phyloP scores from a whole-genome alignment of 192 early-diverging fungal species.

The Mortierella hygrophila region DNA sequence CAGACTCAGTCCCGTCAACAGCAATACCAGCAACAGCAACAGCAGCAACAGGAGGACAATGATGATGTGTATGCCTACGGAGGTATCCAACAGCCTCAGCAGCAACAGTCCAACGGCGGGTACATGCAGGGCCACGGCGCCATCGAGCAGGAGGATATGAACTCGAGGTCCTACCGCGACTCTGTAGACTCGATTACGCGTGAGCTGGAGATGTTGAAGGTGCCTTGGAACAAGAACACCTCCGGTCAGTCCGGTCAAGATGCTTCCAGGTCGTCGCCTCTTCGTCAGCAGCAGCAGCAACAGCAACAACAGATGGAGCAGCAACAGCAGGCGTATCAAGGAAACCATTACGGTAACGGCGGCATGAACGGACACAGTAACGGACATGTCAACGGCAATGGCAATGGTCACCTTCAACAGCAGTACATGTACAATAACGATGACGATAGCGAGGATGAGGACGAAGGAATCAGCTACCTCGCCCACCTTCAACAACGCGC shows the following conservation, averaged over 20 bases:
- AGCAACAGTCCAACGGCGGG: constrained; percentile 6
- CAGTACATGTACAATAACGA: constrained; percentile 6
- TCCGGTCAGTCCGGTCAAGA: not conserved
- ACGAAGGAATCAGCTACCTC: constrained; percentile 28
- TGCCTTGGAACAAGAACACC: constrained; percentile 44
- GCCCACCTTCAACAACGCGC: constrained; percentile 23
- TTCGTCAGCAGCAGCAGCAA: not conserved
- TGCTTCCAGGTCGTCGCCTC: constrained; percentile 3
- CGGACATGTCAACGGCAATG: not conserved
- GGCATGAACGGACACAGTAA: constrained; percentile 4
- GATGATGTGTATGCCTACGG: constrained; percentile 28
- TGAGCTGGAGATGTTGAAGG: constrained; percentile 56
- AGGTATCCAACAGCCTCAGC: not conserved
- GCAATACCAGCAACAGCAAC: not conserved
- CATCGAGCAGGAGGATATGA: constrained; percentile 16
- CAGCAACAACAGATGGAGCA: constrained; percentile 10
- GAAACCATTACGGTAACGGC: constrained; percentile 12
- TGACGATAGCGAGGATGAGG: constrained; percentile 17
- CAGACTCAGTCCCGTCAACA: not conserved
- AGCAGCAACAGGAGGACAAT: not conserved
- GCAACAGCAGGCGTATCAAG: not conserved
- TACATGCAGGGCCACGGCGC: not conserved
- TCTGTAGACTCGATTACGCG: constrained; percentile 55
- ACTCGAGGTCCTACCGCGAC: constrained; percentile 33
- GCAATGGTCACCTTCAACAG: not conserved